Percentiles rank a stretch among this genome's conserved stretches.
phyloP scores from a whole-genome alignment of 768 basidiomycete genomes.

The Gelatoporia subvermispora region DNA sequence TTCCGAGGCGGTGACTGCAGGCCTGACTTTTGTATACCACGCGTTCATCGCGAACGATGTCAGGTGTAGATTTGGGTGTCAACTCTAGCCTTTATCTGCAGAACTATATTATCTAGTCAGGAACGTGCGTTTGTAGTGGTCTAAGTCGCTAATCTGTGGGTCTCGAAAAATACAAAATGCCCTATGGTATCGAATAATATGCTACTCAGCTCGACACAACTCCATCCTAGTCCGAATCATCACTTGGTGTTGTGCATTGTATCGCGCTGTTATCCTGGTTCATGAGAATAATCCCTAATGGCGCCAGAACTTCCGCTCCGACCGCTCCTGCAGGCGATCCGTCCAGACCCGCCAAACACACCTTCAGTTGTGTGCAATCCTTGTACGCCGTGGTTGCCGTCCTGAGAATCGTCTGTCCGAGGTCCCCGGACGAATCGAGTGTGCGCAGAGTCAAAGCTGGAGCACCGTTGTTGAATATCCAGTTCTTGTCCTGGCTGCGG shows the following conservation, averaged over 20 bases:
- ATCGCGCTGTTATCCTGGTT: constrained; percentile 10
- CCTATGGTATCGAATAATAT: too few relatives aligned
- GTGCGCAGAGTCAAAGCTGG: constrained; percentile 8
- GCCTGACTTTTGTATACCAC: too few relatives aligned
- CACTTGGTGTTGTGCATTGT: constrained; percentile 3
- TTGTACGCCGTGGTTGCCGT: constrained; percentile 6
- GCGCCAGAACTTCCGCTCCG: constrained; percentile 9
- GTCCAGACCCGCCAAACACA: constrained; percentile 6
- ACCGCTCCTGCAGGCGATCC: neutral
- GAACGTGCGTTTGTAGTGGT: too few relatives aligned
- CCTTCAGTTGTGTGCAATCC: constrained; percentile 13
- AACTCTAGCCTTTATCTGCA: too few relatives aligned
- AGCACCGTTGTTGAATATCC: constrained; percentile 2
- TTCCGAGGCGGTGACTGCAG: too few relatives aligned
- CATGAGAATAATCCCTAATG: constrained; percentile 11
- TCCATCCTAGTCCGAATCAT: neutral
- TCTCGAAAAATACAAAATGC: too few relatives aligned
- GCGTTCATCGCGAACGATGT: too few relatives aligned
- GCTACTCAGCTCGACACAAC: too few relatives aligned
- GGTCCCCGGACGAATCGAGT: neutral
- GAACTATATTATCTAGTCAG: too few relatives aligned
- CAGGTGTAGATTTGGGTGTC: too few relatives aligned
- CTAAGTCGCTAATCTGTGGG: too few relatives aligned
- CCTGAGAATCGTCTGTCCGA: constrained; percentile 1
- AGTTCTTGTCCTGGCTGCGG: constrained; percentile 1